phyloP scores from a whole-genome alignment of 2,329 filamentous ascomycete genomes.

The Nigrospora oryzae region DNA sequence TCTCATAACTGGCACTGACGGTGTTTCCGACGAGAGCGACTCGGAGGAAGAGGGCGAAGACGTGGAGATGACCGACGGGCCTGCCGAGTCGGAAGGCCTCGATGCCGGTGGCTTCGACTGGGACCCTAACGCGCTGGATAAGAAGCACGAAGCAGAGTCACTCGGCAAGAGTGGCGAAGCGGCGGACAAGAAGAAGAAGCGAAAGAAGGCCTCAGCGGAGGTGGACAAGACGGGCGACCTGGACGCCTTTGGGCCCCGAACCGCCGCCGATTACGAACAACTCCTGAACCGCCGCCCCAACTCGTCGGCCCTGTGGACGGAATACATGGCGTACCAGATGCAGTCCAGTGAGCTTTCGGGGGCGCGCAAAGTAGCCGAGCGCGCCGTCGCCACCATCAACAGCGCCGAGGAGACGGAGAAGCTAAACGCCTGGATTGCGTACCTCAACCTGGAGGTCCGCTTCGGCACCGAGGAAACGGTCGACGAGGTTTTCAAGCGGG shows the following conservation, averaged over 20 bases:
- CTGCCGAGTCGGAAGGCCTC: constrained; percentile 42
- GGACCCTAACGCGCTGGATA: constrained; percentile 62
- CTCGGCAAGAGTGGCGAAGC: constrained; percentile 31
- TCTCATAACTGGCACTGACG: constrained; percentile 35
- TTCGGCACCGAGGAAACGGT: constrained; percentile 78
- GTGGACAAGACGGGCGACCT: constrained; percentile 89
- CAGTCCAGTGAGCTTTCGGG: constrained; percentile 83
- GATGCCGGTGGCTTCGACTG: constrained; percentile 79
- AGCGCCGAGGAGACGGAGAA: constrained; percentile 89
- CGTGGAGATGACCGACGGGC: constrained; percentile 31
- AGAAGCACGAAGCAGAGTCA: constrained; percentile 38
- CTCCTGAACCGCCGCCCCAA: constrained; percentile 87
- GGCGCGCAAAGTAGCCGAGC: constrained; percentile 81
- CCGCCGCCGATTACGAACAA: constrained; percentile 85
- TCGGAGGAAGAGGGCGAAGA: constrained; percentile 31
- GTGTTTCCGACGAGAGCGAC: constrained; percentile 28
- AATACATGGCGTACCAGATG: constrained; percentile 98
- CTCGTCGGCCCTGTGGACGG: constrained; percentile 87
- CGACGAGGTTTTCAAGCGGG: constrained; percentile 81
- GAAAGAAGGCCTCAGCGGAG: constrained; percentile 67
- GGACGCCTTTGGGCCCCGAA: constrained; percentile 80
- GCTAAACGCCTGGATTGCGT: constrained; percentile 88
- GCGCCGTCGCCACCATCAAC: constrained; percentile 84
- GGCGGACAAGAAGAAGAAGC: constrained; percentile 62
- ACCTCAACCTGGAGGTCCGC: constrained; percentile 87